Conservation (phyloP, 108 stramenopile species). For the Skeletonema tropicum region DNA sequence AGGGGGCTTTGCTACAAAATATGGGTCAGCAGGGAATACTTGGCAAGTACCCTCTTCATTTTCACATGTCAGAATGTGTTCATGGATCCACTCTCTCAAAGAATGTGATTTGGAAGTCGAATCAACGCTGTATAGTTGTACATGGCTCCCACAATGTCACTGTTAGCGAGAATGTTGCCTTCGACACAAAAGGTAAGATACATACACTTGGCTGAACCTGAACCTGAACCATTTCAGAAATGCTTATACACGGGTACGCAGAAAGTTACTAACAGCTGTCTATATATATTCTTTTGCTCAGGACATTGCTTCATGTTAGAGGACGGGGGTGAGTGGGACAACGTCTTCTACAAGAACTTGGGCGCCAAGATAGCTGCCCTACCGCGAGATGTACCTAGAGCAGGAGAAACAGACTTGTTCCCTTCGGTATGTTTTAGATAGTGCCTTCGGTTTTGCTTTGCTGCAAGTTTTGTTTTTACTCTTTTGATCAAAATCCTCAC, state of each 20-base stretch:
- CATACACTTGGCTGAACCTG: background rate
- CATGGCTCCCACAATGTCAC: conserved; percentile 41
- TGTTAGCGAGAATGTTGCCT: conserved; percentile 52
- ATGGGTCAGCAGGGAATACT: conserved; percentile 39
- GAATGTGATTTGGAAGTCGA: conserved; percentile 53
- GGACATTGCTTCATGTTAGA: conserved; percentile 54
- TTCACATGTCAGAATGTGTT: conserved; percentile 39
- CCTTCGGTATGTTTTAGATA: background rate
- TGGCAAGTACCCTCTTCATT: conserved; percentile 53
- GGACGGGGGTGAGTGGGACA: conserved; percentile 41
- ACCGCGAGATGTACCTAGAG: background rate
- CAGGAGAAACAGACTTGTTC: background rate
- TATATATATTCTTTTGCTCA: background rate
- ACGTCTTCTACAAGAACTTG: conserved; percentile 43
- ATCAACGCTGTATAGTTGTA: conserved; percentile 51
- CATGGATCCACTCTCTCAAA: conserved; percentile 27
- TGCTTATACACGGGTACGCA: background rate
- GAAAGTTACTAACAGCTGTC: background rate
- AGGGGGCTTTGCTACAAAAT: conserved; percentile 37
- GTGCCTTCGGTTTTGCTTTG: no score
- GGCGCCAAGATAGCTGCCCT: conserved; percentile 14
- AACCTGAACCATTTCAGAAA: background rate
- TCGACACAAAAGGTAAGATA: conserved; percentile 9
- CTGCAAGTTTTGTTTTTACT: no score
- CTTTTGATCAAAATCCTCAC: no score